Base-by-base conservation (phyloP, 768 basidiomycete species). In the Cantharellus anzutake region DNA sequence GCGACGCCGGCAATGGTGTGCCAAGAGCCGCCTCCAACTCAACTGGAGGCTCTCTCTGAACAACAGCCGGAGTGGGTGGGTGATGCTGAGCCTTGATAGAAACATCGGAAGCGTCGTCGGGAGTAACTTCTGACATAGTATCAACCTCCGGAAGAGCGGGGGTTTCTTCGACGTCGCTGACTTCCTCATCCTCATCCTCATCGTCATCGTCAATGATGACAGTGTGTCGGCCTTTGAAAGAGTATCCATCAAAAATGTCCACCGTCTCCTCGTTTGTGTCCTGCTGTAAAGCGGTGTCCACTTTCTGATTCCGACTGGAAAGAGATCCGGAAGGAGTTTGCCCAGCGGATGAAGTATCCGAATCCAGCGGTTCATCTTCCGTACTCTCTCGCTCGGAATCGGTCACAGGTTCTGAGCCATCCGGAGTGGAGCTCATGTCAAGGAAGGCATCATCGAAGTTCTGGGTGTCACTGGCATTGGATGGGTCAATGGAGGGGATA, bases 391-490 rank as follows among this genome's bases (percentile, higher is more conserved):
- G 61, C 34, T 63, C 60, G 4, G 65, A 64, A 11, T 64, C 57
- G 16, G 68, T 65, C 5, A 61, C 60, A 4, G 60, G 62, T 4
- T 78, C 75, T 7, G 65, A 69, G 5, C 59, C 63, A 5, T 78
- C 75, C n/a, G 56, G 60, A 55, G 87, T 83, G 34, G 92, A 89
- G 64, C 86, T 84, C 87, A 98, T 94, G 68, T 87, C 87, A 61
- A 98, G 78, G 80, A 96, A 98, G 44, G 88, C 83, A 63, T 93
- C 88, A 70, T 98, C 94, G 70, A 98, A 99, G 72, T 98, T 97
- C 70, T 89, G 88, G 64, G 89, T 93, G 78, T 99, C 96, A 66
- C 83, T 82, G 62, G 92, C 92, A 71, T 94, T 89, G 50, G 80
- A 80, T 29, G 87, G 85, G 69, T 93, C 88, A 68, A 91, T 88